phyloP scores from a whole-genome alignment of 192 early-diverging fungal genomes.

The Phycomyces blakesleeanus region DNA sequence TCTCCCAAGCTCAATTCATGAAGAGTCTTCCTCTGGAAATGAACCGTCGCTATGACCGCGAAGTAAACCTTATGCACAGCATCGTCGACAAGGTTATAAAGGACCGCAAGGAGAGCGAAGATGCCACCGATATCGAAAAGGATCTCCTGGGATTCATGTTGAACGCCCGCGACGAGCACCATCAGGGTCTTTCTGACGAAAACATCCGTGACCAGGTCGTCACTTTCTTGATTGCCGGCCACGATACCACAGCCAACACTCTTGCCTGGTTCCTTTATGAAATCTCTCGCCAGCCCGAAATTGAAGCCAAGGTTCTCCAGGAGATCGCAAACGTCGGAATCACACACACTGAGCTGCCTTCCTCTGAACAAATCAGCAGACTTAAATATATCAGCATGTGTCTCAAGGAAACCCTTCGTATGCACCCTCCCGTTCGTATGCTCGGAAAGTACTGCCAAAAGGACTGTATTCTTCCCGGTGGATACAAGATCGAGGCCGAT shows the following conservation, averaged over 20 bases:
- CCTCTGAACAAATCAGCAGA: conserved; percentile 17
- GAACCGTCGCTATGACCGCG: conserved; percentile 39
- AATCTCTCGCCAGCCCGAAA: conserved; percentile 24
- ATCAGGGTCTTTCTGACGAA: conserved; percentile 33
- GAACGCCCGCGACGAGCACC: conserved; percentile 35
- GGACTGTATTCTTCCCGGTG: conserved; percentile 27
- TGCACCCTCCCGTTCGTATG: conserved; percentile 21
- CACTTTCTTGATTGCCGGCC: conserved; percentile 57
- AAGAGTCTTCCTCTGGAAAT: conserved; percentile 41
- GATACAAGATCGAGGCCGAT: conserved; percentile 19
- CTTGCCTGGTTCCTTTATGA: conserved; percentile 31
- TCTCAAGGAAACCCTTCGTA: conserved; percentile 26
- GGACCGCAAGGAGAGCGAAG: conserved; percentile 36
- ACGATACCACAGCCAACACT: conserved; percentile 33
- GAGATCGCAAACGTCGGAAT: conserved; percentile 25
- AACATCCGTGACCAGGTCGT: conserved; percentile 59
- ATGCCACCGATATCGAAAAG: conserved; percentile 25
- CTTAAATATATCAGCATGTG: conserved; percentile 18
- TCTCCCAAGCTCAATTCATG: conserved; percentile 15
- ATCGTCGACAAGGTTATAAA: conserved; percentile 46
- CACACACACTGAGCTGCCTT: conserved; percentile 11
- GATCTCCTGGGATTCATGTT: conserved; percentile 59
- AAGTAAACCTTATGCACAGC: conserved; percentile 36
- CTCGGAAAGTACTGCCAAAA: conserved; percentile 25
- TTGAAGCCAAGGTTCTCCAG: conserved; percentile 22